Evolutionary conservation across 352 stramenopile genomes (phyloP), one percentile per base, ranked within the genome.

Genomic region (Phytophthora pseudosyringae): DNA sequence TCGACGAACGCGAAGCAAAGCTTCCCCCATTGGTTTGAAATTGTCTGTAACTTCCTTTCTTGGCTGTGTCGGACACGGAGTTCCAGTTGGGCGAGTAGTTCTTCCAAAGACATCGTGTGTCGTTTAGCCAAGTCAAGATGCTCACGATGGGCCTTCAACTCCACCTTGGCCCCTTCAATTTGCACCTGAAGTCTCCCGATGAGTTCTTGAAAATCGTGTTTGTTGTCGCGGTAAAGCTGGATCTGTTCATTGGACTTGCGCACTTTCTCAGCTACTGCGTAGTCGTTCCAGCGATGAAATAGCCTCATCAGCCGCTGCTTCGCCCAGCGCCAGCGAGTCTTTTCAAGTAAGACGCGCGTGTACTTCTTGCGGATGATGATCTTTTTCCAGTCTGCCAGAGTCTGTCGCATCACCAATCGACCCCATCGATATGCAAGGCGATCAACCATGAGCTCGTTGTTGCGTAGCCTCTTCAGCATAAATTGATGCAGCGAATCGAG

Each of bases 361-460:
- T 89, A 91, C 33, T 91, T 91, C 39, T 88, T 88, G 41, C 80
- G 78, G 13, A 88, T 68, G 41, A 89, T 83, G 38, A 89, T 83
- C 67, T 89, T 88, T 56, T 84, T 86, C 81, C 81, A 91, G 53
- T 91, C 71, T 32, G 80, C 76, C 3, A 91, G 66, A 2, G 81
- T 87, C 59, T 92, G 80, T 13, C 71, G 71, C 31, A 83, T 72
- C 44, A 90, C 51, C 36, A 90, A 40, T 3, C 62, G 47, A 0
- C 71, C 78, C 81, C 81, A 90, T 25, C 78, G 77, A 35, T 40
- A 69, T 8, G 81, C 76, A n/a, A 88, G 59, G 1, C 76, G 78
- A 39, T 90, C 81, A 8, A 92, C 68, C 66, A 90, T 86, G 3
- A 75, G 65, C 51, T 92, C 83, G 56, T 90, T 79, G 8, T 75